These are phyloP conservation scores for Candida glucosophila DNA, from an alignment of 1,139 yeast genomes.

Conservation along the genomic window DNA sequence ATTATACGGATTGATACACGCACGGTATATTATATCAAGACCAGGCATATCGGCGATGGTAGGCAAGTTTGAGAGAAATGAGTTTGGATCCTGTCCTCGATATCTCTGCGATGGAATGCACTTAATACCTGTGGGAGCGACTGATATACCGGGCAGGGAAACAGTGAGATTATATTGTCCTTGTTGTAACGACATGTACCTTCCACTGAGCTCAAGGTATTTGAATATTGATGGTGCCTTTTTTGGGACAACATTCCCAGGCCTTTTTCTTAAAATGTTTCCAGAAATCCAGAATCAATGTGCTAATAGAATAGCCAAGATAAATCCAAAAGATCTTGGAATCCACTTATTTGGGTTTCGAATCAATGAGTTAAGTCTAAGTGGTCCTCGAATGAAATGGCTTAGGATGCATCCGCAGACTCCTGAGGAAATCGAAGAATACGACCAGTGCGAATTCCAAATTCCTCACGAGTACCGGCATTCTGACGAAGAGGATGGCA, in stretches of 20 bases:
- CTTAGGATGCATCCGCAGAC: conserved; percentile 66
- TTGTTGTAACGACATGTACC: conserved; percentile 82
- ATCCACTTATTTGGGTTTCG: conserved; percentile 84
- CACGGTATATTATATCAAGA: conserved; percentile 80
- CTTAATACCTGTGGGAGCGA: conserved; percentile 83
- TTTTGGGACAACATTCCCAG: conserved; percentile 94
- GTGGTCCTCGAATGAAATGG: conserved; percentile 97
- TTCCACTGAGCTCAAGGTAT: conserved; percentile 80
- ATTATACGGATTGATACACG: conserved; percentile 89
- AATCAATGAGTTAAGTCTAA: conserved; percentile 61
- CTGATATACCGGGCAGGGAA: conserved; percentile 85
- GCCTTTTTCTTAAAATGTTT: conserved; percentile 80
- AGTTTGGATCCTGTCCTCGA: conserved; percentile 90
- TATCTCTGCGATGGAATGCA: conserved; percentile 89
- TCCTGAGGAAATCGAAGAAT: conserved; percentile 50
- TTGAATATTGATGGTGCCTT: conserved; percentile 91
- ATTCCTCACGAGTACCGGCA: conserved; percentile 35
- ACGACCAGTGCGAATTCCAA: conserved; percentile 51
- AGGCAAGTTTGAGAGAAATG: conserved; percentile 82
- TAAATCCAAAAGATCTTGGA: conserved; percentile 48
- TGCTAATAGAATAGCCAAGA: conserved; percentile 41
- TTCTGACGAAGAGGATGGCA: conserved; percentile 13
- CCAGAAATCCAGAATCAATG: conserved; percentile 64
- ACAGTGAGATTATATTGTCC: conserved; percentile 92
- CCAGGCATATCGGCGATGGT: conserved; percentile 93